phyloP scores from a whole-genome alignment of 805 yeast species.

The Lipomyces starkeyi region DNA sequence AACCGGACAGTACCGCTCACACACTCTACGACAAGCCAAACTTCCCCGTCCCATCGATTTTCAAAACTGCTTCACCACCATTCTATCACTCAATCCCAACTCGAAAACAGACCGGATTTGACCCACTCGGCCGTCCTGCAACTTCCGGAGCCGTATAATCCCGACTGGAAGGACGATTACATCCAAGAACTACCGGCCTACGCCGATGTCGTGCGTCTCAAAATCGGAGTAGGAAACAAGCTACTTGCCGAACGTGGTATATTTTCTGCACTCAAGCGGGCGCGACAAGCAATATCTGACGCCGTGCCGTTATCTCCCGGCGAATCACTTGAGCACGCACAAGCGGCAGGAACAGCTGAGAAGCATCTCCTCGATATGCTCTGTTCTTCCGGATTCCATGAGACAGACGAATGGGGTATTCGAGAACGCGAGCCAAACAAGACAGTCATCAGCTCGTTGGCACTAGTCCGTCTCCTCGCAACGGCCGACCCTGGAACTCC shows the following conservation, averaged over 20 bases:
- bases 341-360: slow-evolving; percentile 76
- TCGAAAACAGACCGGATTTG: neutral
- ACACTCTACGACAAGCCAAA: slow-evolving; percentile 1
- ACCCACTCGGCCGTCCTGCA: slow-evolving; percentile 5
- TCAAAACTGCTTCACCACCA: slow-evolving; percentile 24
- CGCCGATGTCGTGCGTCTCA: slow-evolving; percentile 69
- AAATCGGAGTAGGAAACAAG: slow-evolving; percentile 72
- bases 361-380: slow-evolving; percentile 94
- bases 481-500: slow-evolving; percentile 10
- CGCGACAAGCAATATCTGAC: slow-evolving; percentile 12
- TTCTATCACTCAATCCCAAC: slow-evolving; percentile 6
- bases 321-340: slow-evolving; percentile 29
- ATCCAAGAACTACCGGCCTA: slow-evolving; percentile 38
- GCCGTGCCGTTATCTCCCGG: slow-evolving; percentile 13
- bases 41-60: slow-evolving; percentile 11
- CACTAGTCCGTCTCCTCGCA: slow-evolving; percentile 59
- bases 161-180: slow-evolving; percentile 16
- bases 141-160: slow-evolving; percentile 20
- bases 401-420: slow-evolving; percentile 80
- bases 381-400: slow-evolving; percentile 81
- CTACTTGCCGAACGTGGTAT: slow-evolving; percentile 63
- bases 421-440: slow-evolving; percentile 86
- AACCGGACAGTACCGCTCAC: neutral
- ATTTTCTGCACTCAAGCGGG: slow-evolving; percentile 64
- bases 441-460: slow-evolving; percentile 84